Evolutionary conservation across 2,329 filamentous ascomycete species (phyloP), one percentile per base, ranked within the genome.

Genomic region (Cytospora piceicola): DNA sequence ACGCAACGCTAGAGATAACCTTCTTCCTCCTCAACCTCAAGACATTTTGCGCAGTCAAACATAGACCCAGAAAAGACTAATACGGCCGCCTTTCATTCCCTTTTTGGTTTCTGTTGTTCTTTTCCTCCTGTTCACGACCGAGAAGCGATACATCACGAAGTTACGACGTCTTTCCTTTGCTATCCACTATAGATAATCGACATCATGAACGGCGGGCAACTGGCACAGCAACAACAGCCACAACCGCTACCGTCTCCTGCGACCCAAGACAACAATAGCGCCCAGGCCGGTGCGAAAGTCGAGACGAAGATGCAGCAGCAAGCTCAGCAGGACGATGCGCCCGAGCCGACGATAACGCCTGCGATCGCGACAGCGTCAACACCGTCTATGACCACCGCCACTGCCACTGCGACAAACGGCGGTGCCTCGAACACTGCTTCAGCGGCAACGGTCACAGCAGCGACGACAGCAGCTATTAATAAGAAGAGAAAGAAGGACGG

Each of bases 401-500:
- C 65, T 29, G 49, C 59, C 24, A 51, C 65, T 29, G 49, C 59
- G 3, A 56, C 55, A 3, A 61, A 46, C 63, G 15, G 42, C 59
- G 9, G 53, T 54, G 6, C 54, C 63, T 30, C 53, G 9, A 32
- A 34, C 51, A 61, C 29, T 63, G 63, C 56, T 63, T 69, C 69
- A 61, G 63, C 68, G 29, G 27, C 71, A 4, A 63, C 67, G 12
- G 68, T 67, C 22, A 60, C 71, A 27, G 32, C 57, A 32, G 39
- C 54, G 46, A 36, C 56, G 29, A 53, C 64, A 24, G 68, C 67
- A 60, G 61, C 57, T 27, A 67, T 75, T 39, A 82, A 80, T 69
- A 92, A 91, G 83, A 92, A 92, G 83, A 85, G 89, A 74, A 89
- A 90, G 81, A 92, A 92, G 83, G 88, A 89, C 52, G 84, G 83